Evolutionary conservation across 208 protist genomes (phyloP).

Genomic region (Sergeia podlipaevii): DNA sequence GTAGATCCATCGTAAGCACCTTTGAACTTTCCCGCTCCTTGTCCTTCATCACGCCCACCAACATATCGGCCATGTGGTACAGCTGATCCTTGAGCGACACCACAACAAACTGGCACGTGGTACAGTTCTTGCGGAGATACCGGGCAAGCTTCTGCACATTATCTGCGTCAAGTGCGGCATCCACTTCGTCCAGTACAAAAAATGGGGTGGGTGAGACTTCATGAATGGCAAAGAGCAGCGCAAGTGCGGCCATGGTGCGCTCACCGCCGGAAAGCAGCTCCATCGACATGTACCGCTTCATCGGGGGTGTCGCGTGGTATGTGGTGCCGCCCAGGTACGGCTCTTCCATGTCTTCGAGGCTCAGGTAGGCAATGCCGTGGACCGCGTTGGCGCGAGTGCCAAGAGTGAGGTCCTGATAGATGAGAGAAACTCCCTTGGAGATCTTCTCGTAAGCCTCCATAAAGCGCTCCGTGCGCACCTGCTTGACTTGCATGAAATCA

Average conservation of each 20-base stretch:
- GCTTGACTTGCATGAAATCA: conserved; percentile 84
- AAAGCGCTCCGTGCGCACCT: conserved; percentile 89
- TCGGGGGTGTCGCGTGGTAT: conserved; percentile 96
- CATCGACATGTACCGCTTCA: conserved; percentile 98
- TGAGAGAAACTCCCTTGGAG: conserved; percentile 75
- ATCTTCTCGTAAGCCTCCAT: conserved; percentile 94
- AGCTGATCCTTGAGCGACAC: conserved; percentile 98
- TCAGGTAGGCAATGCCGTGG: conserved; percentile 94
- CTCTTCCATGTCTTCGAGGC: conserved; percentile 94
- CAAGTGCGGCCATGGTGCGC: conserved; percentile 98
- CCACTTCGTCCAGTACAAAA: conserved; percentile 99
- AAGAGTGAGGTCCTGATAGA: conserved; percentile 96
- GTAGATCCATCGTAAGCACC: conserved; percentile 88
- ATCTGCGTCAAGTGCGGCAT: conserved; percentile 97
- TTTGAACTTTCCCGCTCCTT: conserved; percentile 74
- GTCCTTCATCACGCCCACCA: conserved; percentile 97
- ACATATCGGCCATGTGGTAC: conserved; percentile 92
- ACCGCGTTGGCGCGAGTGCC: conserved; percentile 65
- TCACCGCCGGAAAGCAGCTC: conserved; percentile 98
- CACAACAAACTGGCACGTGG: conserved; percentile 95
- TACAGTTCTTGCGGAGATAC: conserved; percentile 89
- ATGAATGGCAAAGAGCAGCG: conserved; percentile 98
- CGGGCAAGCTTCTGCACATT: conserved; percentile 96
- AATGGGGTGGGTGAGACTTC: conserved; percentile 96
- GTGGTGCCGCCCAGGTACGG: conserved; percentile 96